Conservation (phyloP, 495 filamentous ascomycete species). For the Rhypophila decipiens region DNA sequence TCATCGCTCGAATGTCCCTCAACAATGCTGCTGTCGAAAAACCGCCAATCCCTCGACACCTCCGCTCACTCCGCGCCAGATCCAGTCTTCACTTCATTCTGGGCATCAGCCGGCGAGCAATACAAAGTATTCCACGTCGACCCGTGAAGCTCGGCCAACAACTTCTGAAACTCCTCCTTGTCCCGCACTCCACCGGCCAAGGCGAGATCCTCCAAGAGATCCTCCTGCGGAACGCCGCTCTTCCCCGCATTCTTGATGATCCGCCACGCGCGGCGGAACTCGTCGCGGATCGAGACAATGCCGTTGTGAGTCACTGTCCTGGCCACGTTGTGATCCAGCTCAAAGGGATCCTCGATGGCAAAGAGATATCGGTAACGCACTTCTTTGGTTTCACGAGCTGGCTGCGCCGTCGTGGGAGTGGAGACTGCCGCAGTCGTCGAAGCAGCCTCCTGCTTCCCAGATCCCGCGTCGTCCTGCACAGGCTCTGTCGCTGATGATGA, state of each 20-base stretch:
- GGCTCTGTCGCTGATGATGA: conserved; percentile 5
- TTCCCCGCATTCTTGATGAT: conserved; percentile 46
- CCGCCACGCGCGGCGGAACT: conserved; percentile 67
- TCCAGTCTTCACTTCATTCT: too few species aligned
- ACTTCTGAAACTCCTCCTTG: conserved; percentile 21
- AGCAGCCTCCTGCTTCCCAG: background rate
- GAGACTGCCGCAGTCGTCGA: background rate
- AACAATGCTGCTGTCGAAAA: too few species aligned
- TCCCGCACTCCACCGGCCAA: conserved; percentile 19
- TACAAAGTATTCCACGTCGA: too few species aligned
- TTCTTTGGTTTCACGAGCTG: conserved; percentile 44
- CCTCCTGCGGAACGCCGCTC: conserved; percentile 17
- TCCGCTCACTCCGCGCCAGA: too few species aligned
- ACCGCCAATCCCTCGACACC: too few species aligned
- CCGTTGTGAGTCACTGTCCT: conserved; percentile 71
- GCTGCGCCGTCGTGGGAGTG: background rate
- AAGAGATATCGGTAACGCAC: conserved; percentile 74
- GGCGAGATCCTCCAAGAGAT: conserved; percentile 32
- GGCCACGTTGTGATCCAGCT: conserved; percentile 75
- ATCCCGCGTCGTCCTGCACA: conserved; percentile 9
- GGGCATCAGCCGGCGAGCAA: too few species aligned
- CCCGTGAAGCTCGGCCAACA: conserved; percentile 40
- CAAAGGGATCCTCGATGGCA: conserved; percentile 84
- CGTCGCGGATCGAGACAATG: conserved; percentile 68
- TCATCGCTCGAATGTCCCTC: too few species aligned